phyloP scores from a whole-genome alignment of 192 early-diverging fungal species.

The Coemansia sp. region DNA sequence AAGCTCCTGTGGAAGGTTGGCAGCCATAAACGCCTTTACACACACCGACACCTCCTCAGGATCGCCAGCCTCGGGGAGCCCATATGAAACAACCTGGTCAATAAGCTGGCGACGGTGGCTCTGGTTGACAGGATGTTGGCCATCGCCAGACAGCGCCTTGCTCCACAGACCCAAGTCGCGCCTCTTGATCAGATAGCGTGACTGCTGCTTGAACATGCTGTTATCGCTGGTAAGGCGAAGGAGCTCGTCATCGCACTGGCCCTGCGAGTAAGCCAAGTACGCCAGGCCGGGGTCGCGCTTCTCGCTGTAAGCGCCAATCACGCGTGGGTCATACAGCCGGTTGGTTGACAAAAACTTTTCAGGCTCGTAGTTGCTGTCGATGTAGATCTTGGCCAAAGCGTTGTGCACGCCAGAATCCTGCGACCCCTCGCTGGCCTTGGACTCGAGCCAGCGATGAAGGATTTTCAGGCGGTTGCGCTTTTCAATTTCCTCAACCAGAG shows the following conservation, averaged over 20 bases:
- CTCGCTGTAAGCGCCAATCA: constrained; percentile 98
- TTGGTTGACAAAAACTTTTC: constrained; percentile 82
- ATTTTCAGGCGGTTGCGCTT: constrained; percentile 97
- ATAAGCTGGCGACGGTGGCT: constrained; percentile 80
- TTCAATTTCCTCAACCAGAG: constrained; percentile 86
- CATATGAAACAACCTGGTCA: constrained; percentile 89
- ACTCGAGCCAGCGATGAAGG: constrained; percentile 90
- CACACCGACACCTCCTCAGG: constrained; percentile 97
- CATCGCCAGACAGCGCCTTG: constrained; percentile 63
- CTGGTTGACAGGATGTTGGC: constrained; percentile 64
- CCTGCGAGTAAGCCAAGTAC: constrained; percentile 89
- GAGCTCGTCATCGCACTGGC: constrained; percentile 91
- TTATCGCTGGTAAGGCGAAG: constrained; percentile 97
- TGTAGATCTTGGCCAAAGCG: constrained; percentile 97
- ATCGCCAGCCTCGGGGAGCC: constrained; percentile 89
- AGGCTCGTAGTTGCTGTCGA: constrained; percentile 98
- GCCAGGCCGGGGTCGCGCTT: constrained; percentile 97
- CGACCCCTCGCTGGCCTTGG: constrained; percentile 80
- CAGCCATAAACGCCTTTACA: constrained; percentile 98
- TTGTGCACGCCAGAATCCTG: constrained; percentile 92
- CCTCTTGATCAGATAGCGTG: constrained; percentile 89
- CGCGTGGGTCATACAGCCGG: constrained; percentile 79
- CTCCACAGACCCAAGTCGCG: constrained; percentile 83
- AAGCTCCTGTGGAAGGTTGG: constrained; percentile 90
- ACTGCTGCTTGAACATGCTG: constrained; percentile 98